Percentiles rank a stretch among this genome's conserved stretches.
Evolutionary conservation across 352 stramenopile species (phyloP).

Genomic region (Pythium inflatum): DNA sequence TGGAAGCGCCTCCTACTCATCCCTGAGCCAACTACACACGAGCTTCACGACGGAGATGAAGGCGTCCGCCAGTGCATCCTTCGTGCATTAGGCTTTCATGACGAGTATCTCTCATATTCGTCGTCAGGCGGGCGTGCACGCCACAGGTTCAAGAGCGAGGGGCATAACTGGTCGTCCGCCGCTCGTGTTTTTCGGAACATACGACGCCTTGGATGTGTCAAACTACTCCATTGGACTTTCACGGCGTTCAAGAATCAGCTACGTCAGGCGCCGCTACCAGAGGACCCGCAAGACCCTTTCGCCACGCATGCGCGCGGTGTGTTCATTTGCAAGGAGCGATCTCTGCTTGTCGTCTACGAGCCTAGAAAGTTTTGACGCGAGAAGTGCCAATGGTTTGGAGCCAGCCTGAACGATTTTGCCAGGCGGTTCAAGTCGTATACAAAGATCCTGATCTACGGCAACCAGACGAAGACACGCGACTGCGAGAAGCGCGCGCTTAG

Average conservation of each 20-base stretch:
- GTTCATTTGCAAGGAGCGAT: not conserved
- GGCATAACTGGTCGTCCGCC: conserved; percentile 6
- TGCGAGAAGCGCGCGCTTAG: not conserved
- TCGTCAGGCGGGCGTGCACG: not conserved
- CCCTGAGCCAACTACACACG: not conserved
- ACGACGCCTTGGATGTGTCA: not conserved
- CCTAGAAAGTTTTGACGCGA: not conserved
- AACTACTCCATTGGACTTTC: not conserved
- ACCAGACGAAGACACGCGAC: not conserved
- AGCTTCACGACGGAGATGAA: conserved; percentile 2
- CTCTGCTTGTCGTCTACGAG: conserved; percentile 2
- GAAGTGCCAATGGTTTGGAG: not conserved
- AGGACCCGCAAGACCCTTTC: too few relatives aligned
- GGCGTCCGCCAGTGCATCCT: not conserved
- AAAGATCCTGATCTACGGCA: not conserved
- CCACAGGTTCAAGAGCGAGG: not conserved
- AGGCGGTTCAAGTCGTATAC: not conserved
- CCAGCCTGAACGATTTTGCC: not conserved
- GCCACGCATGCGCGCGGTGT: conserved; percentile 1
- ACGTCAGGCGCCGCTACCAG: too few relatives aligned
- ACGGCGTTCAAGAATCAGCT: not conserved
- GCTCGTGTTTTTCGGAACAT: not conserved
- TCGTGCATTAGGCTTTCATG: not conserved
- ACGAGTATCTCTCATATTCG: conserved; percentile 12
- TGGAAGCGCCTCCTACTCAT: not conserved